phyloP scores from a whole-genome alignment of 2,329 filamentous ascomycete species.

The Claviceps digitariae region DNA sequence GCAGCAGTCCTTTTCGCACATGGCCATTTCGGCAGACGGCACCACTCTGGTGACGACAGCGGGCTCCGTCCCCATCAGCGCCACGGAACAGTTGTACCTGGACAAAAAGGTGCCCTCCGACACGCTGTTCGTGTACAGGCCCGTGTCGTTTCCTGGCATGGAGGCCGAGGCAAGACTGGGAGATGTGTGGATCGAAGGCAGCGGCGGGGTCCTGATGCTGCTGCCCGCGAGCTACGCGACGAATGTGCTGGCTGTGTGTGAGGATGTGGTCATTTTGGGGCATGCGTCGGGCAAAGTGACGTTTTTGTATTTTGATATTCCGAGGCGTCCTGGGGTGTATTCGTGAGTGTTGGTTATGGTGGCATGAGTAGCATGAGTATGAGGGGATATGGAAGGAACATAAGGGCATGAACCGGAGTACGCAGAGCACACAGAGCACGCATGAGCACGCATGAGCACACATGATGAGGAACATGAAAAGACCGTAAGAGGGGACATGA shows the following conservation, averaged over 20 bases:
- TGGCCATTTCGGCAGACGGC: constrained; percentile 4
- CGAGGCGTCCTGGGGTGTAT: constrained; percentile 3
- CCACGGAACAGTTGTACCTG: not conserved
- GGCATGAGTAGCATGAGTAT: not conserved
- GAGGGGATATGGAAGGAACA: no score
- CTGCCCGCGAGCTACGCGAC: constrained; percentile 5
- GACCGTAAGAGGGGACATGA: no score
- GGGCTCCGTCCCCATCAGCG: constrained; percentile 2
- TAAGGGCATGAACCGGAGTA: no score
- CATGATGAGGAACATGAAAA: no score
- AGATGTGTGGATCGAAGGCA: constrained; percentile 6
- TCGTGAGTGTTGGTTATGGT: not conserved
- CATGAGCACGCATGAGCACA: no score
- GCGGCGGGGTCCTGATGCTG: constrained; percentile 3
- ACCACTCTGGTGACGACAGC: constrained; percentile 5
- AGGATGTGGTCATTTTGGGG: constrained; percentile 6
- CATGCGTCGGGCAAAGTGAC: constrained; percentile 8
- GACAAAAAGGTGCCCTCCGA: constrained; percentile 4
- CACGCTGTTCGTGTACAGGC: constrained; percentile 7
- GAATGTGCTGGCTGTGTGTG: constrained; percentile 5
- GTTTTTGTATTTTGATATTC: constrained; percentile 7
- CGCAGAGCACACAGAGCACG: no score
- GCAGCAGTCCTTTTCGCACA: constrained; percentile 6
- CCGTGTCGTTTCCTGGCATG: constrained; percentile 6
- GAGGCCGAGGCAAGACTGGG: constrained; percentile 5